Base-by-base conservation (phyloP, 768 basidiomycete species). In the Gautieria morchelliformis region DNA sequence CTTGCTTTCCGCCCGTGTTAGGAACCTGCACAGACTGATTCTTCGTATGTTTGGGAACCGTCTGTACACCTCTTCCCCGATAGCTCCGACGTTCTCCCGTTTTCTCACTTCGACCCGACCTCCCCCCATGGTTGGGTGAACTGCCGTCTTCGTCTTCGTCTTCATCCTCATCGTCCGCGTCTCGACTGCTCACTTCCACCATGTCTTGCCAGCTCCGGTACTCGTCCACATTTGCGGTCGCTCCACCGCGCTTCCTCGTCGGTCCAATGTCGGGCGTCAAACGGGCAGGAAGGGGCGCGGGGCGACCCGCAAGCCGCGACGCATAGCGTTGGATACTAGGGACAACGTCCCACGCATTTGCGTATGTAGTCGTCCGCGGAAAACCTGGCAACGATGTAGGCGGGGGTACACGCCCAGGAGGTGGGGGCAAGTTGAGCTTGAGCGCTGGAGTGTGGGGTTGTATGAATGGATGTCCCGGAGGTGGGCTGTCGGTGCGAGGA, bases 311-410 rank as follows among this genome's bases (percentile, higher is more conserved):
- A 33, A 84, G 71, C 60, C 75, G 75, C 14, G 79, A 75, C 1
- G 85, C 85, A 68, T 93, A 91, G 59, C 76, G 79, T 61, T 87
- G 82, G 57, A 93, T 92, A 59, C 82, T 83, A 7, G 90, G 87
- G 22, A 88, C 82, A 40, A 67, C 73, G 64, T 97, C 94, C 90
- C 91, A 93, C 2, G 87, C 88, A 70, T 96, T 92, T 6, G 78
- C 71, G 69, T 88, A 91, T 15, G 75, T 74, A 58, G 89, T 72
- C 14, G 78, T 72, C 15, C 73, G 71, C 8, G 87, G 84, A 32
- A 84, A 74, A 3, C 81, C 81, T 48, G 27, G 27, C 62, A 60
- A 58, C 64, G 44, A 63, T 40, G 53, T 9, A 27, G 71, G 70
- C 7, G 74, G 71, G n/a, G 70, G 69, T 33, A 59, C 45, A 57